A percentile compares a stretch with the other conserved stretches of the same genome.
Evolutionary conservation across 352 stramenopile species (phyloP).

Genomic region (Sclerospora graminicola): DNA sequence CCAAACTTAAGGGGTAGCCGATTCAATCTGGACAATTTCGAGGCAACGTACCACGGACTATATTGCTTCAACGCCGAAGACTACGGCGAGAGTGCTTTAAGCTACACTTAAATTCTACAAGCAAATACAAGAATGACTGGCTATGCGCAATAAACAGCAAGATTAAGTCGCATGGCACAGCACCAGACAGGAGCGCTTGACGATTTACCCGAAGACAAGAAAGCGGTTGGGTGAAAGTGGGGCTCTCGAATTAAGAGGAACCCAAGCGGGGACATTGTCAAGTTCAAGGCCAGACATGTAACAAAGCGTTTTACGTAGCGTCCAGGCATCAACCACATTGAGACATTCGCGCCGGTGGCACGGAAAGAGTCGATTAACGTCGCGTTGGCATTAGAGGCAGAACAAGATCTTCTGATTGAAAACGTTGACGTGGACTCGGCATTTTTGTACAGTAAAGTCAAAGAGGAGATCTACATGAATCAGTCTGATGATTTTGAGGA

Average conservation of each 20-base stretch:
- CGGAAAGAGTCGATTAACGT: neutral
- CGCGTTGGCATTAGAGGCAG: neutral
- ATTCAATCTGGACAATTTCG: neutral
- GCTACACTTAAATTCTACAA: neutral
- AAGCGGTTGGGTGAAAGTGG: neutral
- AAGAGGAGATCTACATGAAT: constrained; percentile 18
- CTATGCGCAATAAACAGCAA: neutral
- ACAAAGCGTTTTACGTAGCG: neutral
- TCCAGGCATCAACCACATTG: neutral
- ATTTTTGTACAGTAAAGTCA: constrained; percentile 14
- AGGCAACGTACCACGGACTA: neutral
- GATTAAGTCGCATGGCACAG: neutral
- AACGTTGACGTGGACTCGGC: constrained; percentile 15
- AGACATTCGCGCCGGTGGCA: neutral
- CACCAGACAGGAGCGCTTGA: neutral
- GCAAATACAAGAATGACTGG: neutral
- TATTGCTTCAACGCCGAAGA: neutral
- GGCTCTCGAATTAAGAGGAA: neutral
- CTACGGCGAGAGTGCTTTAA: neutral
- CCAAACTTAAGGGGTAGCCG: neutral
- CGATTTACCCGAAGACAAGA: neutral
- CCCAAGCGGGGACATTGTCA: neutral
- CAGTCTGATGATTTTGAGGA: constrained; percentile 5
- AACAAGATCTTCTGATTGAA: constrained; percentile 5
- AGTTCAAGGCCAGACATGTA: neutral